A percentile compares a stretch with the other conserved stretches of the same genome.
Conservation (phyloP, 371 early-diverging fungal species). For the Actinomucor elegans region DNA sequence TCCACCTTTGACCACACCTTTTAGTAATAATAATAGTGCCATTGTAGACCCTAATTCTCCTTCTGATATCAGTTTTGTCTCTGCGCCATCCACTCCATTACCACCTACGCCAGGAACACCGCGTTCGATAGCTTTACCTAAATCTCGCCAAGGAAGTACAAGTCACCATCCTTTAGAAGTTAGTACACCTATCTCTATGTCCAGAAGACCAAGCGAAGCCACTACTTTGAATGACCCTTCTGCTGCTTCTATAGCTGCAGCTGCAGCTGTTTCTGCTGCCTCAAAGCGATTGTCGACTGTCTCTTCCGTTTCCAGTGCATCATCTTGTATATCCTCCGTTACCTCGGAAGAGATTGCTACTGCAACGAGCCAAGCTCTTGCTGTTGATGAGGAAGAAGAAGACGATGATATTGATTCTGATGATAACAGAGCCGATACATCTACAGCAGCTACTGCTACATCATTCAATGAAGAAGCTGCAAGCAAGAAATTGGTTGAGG, state of each 20-base stretch:
- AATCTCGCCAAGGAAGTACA: slow-evolving; percentile 16
- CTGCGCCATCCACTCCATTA: slow-evolving; percentile 32
- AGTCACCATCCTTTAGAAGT: not conserved
- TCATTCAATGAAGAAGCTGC: too few species aligned
- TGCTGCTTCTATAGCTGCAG: slow-evolving; percentile 11
- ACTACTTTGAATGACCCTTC: not conserved
- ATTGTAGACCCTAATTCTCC: slow-evolving; percentile 9
- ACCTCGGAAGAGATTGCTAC: slow-evolving; percentile 18
- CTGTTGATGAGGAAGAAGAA: not conserved
- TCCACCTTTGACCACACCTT: slow-evolving; percentile 11
- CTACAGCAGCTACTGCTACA: not conserved
- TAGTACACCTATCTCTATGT: slow-evolving; percentile 4
- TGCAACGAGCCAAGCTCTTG: slow-evolving; percentile 1
- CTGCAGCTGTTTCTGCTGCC: slow-evolving; percentile 4
- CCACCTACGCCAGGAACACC: slow-evolving; percentile 24
- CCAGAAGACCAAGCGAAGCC: slow-evolving; percentile 11
- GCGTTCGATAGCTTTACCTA: slow-evolving; percentile 3
- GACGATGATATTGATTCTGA: slow-evolving; percentile 5
- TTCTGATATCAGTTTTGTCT: slow-evolving; percentile 29
- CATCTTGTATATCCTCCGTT: slow-evolving; percentile 3
- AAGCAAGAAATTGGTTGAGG: too few species aligned
- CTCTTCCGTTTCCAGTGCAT: slow-evolving; percentile 10
- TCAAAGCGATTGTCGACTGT: slow-evolving; percentile 17
- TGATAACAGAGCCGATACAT: not conserved
- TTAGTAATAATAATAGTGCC: not conserved